A percentile compares a stretch with the other conserved stretches of the same genome.
These are phyloP conservation scores for Cyberlindnera bimundalis DNA, from an alignment of 805 yeast species.

Conservation along the genomic window DNA sequence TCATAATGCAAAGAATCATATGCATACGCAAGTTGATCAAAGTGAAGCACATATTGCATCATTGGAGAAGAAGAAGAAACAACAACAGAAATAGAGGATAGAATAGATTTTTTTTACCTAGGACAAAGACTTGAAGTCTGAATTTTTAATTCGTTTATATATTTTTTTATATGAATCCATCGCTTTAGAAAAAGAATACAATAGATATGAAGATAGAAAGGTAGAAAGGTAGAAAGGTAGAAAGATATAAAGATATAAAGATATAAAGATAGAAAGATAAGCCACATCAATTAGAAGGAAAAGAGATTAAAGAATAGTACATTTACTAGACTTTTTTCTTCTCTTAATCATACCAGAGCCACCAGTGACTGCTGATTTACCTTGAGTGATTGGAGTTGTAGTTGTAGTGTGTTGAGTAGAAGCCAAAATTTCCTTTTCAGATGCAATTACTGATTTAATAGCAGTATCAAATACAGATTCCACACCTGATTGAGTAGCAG, in stretches of 20 bases:
- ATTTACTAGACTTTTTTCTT: constrained; percentile 12
- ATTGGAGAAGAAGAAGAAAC: constrained; percentile 75
- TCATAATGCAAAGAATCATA: constrained; percentile 56
- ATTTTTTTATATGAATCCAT: neutral
- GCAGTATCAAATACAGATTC: constrained; percentile 83
- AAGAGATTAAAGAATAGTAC: constrained; percentile 11
- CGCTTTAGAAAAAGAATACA: neutral
- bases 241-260: neutral
- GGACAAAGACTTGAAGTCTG: neutral
- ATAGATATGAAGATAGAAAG: neutral
- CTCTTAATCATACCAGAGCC: constrained; percentile 7
- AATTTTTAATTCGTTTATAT: neutral
- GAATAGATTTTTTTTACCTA: too few relatives aligned
- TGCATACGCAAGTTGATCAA: constrained; percentile 87
- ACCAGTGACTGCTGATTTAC: constrained; percentile 3
- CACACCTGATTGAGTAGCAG: constrained; percentile 84
- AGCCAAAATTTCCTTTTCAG: constrained; percentile 17
- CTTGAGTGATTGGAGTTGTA: neutral
- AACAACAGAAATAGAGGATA: neutral
- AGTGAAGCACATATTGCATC: constrained; percentile 95
- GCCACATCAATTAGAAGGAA: too few relatives aligned
- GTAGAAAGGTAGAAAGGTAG: neutral
- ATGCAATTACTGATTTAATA: constrained; percentile 56
- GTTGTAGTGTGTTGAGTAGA: neutral
- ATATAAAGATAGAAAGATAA: neutral